phyloP scores from a whole-genome alignment of 768 basidiomycete genomes.

The Trametopsis cervina region DNA sequence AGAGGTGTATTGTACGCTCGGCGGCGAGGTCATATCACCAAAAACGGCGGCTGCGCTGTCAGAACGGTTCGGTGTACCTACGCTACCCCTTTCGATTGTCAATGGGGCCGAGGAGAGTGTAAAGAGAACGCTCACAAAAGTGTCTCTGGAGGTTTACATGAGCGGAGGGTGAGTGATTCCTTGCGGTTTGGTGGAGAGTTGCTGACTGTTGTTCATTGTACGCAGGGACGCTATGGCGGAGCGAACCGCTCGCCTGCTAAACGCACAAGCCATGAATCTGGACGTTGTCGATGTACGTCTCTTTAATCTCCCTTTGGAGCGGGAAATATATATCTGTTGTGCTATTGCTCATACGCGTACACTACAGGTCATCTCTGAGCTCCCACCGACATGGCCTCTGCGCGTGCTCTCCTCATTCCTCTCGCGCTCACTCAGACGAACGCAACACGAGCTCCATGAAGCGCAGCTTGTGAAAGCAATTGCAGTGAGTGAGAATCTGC shows the following conservation, averaged over 20 bases:
- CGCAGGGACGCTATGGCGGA: conserved; percentile 45
- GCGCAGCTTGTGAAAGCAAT: conserved; percentile 74
- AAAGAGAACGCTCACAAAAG: conserved; percentile 56
- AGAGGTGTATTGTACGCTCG: conserved; percentile 79
- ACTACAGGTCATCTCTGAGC: conserved; percentile 54
- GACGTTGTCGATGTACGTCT: conserved; percentile 70
- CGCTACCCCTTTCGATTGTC: neutral
- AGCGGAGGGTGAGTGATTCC: conserved; percentile 64
- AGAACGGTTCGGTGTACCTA: conserved; percentile 39
- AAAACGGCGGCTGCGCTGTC: conserved; percentile 48
- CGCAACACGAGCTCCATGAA: conserved; percentile 64
- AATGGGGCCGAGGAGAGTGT: conserved; percentile 28
- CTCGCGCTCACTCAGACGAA: conserved; percentile 68
- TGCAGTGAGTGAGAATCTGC: conserved; percentile 72
- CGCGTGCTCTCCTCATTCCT: conserved; percentile 70
- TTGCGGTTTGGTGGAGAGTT: too few relatives aligned
- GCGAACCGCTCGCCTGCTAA: conserved; percentile 62
- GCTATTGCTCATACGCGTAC: too few relatives aligned
- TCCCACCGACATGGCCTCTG: conserved; percentile 76
- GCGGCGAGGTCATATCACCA: conserved; percentile 64
- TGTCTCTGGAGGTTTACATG: conserved; percentile 80
- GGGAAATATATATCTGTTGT: neutral
- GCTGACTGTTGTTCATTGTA: too few relatives aligned
- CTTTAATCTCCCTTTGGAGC: neutral
- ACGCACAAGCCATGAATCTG: conserved; percentile 73